Conservation (phyloP, 805 yeast species). For the Wickerhamomyces alni region DNA sequence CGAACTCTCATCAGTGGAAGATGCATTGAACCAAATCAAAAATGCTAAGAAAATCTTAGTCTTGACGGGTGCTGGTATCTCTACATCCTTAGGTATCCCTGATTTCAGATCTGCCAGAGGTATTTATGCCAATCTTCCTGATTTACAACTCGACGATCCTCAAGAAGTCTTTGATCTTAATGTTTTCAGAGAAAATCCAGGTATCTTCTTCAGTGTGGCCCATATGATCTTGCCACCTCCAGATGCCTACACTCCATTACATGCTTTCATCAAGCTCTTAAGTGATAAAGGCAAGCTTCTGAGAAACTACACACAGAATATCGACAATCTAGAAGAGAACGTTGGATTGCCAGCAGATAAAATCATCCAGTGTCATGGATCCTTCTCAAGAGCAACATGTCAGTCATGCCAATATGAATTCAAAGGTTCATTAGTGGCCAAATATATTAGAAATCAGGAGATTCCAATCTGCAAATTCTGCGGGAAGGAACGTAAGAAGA, state of each 20-base stretch:
- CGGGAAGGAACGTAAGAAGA: conserved; percentile 33
- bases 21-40: conserved; percentile 47
- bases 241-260: conserved; percentile 64
- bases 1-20: conserved; percentile 50
- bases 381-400: conserved; percentile 85
- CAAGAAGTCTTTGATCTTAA: conserved; percentile 81
- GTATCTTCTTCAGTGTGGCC: conserved; percentile 81
- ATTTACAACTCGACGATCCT: conserved; percentile 74
- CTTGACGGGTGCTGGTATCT: conserved; percentile 89
- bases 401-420: conserved; percentile 63
- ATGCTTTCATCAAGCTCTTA: conserved; percentile 66
- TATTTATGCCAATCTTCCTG: conserved; percentile 61
- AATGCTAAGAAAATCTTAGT: conserved; percentile 60
- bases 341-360: conserved; percentile 67
- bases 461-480: conserved; percentile 75
- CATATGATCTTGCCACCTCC: conserved; percentile 77
- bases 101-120: conserved; percentile 91
- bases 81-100: conserved; percentile 86
- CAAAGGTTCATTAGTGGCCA: conserved; percentile 59
- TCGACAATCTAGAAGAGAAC: conserved; percentile 78
- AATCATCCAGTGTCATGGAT: conserved; percentile 87
- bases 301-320: conserved; percentile 86
- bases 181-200: conserved; percentile 70
- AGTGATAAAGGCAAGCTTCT: conserved; percentile 73
- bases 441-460: conserved; percentile 49